Conservation (phyloP, 2,329 filamentous ascomycete genomes). For the Pezicula radicicola region DNA sequence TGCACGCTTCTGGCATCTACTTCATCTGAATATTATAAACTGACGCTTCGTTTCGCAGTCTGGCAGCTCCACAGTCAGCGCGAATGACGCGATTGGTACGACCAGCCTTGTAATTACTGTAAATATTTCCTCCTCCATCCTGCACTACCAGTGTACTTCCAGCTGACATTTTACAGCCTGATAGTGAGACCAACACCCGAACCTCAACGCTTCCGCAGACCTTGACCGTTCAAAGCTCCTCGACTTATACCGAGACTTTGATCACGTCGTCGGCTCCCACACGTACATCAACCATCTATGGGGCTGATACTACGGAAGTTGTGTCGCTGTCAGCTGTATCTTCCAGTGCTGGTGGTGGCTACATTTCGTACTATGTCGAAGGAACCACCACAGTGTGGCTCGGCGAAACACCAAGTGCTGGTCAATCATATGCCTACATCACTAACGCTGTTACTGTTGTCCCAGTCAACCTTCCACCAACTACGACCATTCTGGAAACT, state of each 20-base stretch:
- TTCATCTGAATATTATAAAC: too few species aligned
- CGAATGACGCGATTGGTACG: too few species aligned
- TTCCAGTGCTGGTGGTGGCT: neutral
- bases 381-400: conserved; percentile 16
- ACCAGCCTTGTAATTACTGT: too few species aligned
- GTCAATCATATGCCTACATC: conserved; percentile 11
- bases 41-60: too few species aligned
- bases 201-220: neutral
- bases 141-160: too few species aligned
- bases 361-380: neutral
- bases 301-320: neutral
- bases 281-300: neutral
- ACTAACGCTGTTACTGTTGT: conserved; percentile 20
- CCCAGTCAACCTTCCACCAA: conserved; percentile 4
- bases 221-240: neutral
- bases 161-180: neutral
- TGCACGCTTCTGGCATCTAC: too few species aligned
- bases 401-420: conserved; percentile 14
- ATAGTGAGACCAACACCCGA: neutral
- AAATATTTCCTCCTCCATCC: too few species aligned
- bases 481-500: neutral
- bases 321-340: neutral
- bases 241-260: neutral
- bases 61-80: too few species aligned
- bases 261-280: neutral